Evolutionary conservation across 305 asterid genomes (phyloP).

Genomic region (Solanum chacoense): DNA sequence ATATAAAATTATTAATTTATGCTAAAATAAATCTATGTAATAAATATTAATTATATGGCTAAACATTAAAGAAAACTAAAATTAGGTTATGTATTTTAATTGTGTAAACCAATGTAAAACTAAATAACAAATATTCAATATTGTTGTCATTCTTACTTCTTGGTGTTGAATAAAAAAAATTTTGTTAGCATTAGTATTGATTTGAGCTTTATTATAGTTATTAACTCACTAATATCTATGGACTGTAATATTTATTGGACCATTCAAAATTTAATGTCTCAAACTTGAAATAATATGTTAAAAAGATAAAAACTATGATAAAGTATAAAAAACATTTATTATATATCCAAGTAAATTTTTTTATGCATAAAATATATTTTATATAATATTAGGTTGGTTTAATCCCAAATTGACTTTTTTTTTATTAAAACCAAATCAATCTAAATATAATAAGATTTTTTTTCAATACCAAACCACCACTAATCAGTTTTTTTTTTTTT

Average conservation of each 20-base stretch:
- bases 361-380: no score
- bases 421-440: not conserved
- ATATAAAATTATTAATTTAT: no score
- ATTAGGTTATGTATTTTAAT: no score
- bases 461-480: not conserved
- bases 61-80: no score
- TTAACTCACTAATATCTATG: not conserved
- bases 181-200: not conserved
- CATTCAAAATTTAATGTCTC: not conserved
- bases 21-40: not conserved
- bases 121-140: not conserved
- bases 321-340: no score
- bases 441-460: not conserved
- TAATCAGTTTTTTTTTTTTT: no score
- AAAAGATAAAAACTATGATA: no score
- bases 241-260: not conserved
- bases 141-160: not conserved
- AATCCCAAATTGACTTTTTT: not conserved
- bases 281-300: no score
- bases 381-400: no score
- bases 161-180: not conserved
- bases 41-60: not conserved
- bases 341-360: no score
- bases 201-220: not conserved
- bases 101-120: not conserved